These are phyloP conservation scores for Aspergillus sp. DNA, from an alignment of 2,329 filamentous ascomycete species.

Conservation along the genomic window DNA sequence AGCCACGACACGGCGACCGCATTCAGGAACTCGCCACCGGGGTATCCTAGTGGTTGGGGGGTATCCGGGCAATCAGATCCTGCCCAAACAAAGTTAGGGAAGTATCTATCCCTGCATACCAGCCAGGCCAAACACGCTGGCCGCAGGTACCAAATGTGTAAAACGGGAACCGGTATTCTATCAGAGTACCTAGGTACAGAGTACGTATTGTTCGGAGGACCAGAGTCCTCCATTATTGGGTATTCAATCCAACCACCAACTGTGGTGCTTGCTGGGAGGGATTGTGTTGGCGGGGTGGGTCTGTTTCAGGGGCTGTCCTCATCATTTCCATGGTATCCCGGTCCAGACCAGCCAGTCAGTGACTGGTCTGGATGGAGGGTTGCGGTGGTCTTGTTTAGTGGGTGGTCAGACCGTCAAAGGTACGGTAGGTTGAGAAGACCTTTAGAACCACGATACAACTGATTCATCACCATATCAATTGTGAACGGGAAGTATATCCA, in stretches of 20 bases:
- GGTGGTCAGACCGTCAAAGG: not conserved
- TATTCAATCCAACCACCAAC: too few relatives aligned
- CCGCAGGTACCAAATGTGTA: not conserved
- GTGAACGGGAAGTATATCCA: too few relatives aligned
- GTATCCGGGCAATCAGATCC: not conserved
- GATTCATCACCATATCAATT: not conserved
- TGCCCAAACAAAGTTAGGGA: not conserved
- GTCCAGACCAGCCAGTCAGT: not conserved
- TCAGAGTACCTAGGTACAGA: too few relatives aligned
- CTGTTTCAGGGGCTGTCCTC: constrained; percentile 31
- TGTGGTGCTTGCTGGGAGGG: not conserved
- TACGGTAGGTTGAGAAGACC: too few relatives aligned
- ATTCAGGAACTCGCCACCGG: constrained; percentile 1
- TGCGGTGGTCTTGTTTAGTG: too few relatives aligned
- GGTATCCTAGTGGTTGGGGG: not conserved
- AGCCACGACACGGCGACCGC: not conserved
- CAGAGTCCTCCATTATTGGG: too few relatives aligned
- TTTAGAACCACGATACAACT: not conserved
- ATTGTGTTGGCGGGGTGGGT: constrained; percentile 17
- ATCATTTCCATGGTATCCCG: constrained; percentile 13
- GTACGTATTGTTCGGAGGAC: too few relatives aligned
- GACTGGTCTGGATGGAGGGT: too few relatives aligned
- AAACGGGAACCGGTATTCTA: constrained; percentile 3
- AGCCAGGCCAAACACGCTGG: not conserved
- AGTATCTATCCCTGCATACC: not conserved